Evolutionary conservation across 768 basidiomycete genomes (phyloP), one percentile per base, ranked within the genome.

Genomic region (Lactarius evosmus): DNA sequence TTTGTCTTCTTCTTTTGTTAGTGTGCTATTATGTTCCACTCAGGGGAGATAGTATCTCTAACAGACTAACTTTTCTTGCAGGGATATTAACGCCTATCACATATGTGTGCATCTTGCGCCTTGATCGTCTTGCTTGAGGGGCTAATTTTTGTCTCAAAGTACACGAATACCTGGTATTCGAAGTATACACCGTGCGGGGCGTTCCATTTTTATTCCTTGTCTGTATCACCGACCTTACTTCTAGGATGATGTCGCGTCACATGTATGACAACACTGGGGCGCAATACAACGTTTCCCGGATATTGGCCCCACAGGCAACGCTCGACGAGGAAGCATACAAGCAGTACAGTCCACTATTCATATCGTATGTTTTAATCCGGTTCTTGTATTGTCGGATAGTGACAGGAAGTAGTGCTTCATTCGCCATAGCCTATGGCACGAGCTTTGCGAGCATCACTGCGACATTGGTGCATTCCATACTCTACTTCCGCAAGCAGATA

Each of bases 371-470:
- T 4, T 85, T 85, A 66, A 79, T 79, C 19, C 75, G 84, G 61
- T 78, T 16, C 88, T 88, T 66, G 83, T 81, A 33, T 69, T 75
- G 11, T 70, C 67, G 14, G 25, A 3, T 25, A 36, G 27, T 46
- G 7, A 54, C 19, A 7, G 33, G 9, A 17, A 30, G 22, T 38
- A 69, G 68, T 33, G 56, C 84, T 30, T 87, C 89, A 0, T 93
- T 93, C 70, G 86, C 92, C 14, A 75, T 93, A 38, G 80, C 85
- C 9, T 95, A 93, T 70, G 91, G 87, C 27, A 78, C 93, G 9
- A 88, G 87, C n/a, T 82, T 82, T 64, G 79, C 79, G 14, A 75
- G 75, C 34, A 78, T 80, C 60, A 78, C 79, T 16, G 76, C 80
- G 29, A 80, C 79, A 17, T 70, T 82, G 56, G 73, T 76, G 22